Evolutionary conservation across 352 stramenopile genomes (phyloP), one percentile per base, ranked within the genome.

Genomic region (Globisporangium polare): DNA sequence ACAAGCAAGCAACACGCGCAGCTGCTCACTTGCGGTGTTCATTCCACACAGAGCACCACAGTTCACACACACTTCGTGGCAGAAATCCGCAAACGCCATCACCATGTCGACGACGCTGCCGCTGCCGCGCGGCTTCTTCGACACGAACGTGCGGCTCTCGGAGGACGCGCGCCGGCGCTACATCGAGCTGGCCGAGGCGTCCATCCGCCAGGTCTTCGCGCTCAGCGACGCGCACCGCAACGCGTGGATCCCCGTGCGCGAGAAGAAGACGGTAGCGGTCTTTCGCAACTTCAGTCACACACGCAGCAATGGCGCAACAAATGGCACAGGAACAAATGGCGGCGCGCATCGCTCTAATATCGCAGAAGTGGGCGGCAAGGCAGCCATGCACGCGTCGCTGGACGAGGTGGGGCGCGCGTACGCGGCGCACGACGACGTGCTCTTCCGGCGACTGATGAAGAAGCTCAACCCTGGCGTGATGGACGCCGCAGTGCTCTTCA

Each of bases 221-320:
- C 73, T 94, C 29, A 89, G 73, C 59, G 86, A 92, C 68, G 76
- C 75, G 56, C 83, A 92, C 71, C 77, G 80, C 61, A 92, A 94
- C 69, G 89, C 78, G 64, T 94, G 86, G 83, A 87, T 94, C 63
- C 83, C 83, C 41, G 80, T 91, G 76, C 73, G 75, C 58, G 86
- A 94, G 73, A 92, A 94, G 72, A 91, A 92, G 58, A 75, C 75
- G 18, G 81, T 94, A 4, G 80, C 80, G 7, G 81, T 92, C 46
- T 94, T 82, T 61, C 83, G 83, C 69, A 92, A 92, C 72, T 92
- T 92, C 58, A 71, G 76, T 27, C 71, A 82, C 62, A 66, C 75
- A 43, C 81, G 79, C 41, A 41, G 18, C 42, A 26, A 49, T 22
- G 29, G 10, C 24, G 9, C 33, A n/a, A 43, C 4, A n/a, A n/a